Evolutionary conservation across 1,139 yeast species (phyloP), one percentile per base, ranked within the genome.

Genomic region (Neolecta irregularis): DNA sequence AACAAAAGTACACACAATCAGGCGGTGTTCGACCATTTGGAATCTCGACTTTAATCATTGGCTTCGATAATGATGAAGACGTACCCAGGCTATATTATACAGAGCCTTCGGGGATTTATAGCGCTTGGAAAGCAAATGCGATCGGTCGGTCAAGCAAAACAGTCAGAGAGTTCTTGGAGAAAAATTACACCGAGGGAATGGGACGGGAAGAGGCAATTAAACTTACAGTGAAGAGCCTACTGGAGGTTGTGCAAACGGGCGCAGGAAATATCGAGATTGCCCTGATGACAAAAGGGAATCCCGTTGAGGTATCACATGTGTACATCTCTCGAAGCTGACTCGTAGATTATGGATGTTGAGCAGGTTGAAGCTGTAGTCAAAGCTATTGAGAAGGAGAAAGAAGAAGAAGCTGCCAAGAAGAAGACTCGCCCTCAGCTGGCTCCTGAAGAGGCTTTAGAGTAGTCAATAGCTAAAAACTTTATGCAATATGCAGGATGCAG

Each of bases 121-220:
- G 92, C 38, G 93, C 96, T n/a, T 88, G 98, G 98, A 81, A 85
- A 57, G 96, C 98, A 15, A 91, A 81, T 55, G 85, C 98, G 17
- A 88, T 91, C 54, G 99, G 99, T 39, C 74, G 94, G 53, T 79
- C 92, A 41, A 71, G 92, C 43, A 88, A 88, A 57, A 88, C 96
- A 1, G 96, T 91, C 23, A 74, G 93, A 48, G 98, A 91, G 56
- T 79, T 85, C 49, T 67, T 88, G 56, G 99, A 91, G 57, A 85
- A 83, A 61, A 79, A 81, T 51, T 85, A 79, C 59, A 69, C 67
- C 49, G 83, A 75, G 39, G 81, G 69, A 16, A 56, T 75, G 59
- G 63, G 65, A 42, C 83, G 74, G 48, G 77, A 77, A 34, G 76
- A 74, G 32, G 75, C 95, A 12, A 65, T 85, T 41, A 74, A 73